phyloP scores from a whole-genome alignment of 2,329 filamentous ascomycete species.

The Fusarium ramigenum region DNA sequence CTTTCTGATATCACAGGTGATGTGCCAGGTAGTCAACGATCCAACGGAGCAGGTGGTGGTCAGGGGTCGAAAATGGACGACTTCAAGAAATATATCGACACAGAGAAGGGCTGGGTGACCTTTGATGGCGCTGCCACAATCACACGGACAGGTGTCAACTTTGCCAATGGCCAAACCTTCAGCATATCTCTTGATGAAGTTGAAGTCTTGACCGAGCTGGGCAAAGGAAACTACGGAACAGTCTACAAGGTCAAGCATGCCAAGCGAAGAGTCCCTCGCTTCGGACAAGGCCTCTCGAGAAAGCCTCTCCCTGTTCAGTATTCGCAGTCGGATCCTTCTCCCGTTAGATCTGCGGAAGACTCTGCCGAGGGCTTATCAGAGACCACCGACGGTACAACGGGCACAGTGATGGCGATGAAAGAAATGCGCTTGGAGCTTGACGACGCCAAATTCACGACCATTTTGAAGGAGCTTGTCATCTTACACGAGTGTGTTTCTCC shows the following conservation, averaged over 20 bases:
- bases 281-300: constrained; percentile 66
- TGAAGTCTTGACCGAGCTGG: constrained; percentile 89
- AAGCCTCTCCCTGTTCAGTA: constrained; percentile 53
- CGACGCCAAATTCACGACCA: constrained; percentile 95
- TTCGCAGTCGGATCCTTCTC: constrained; percentile 49
- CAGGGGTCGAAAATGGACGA: constrained; percentile 64
- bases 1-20: constrained; percentile 53
- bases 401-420: constrained; percentile 98
- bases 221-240: constrained; percentile 98
- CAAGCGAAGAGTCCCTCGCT: constrained; percentile 67
- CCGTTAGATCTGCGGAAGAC: constrained; percentile 43
- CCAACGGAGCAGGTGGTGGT: constrained; percentile 47
- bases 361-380: constrained; percentile 45
- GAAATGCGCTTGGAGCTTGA: constrained; percentile 96
- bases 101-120: constrained; percentile 87
- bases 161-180: constrained; percentile 88
- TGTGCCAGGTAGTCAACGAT: constrained; percentile 24
- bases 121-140: constrained; percentile 95
- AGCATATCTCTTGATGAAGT: constrained; percentile 96
- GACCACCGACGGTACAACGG: constrained; percentile 61
- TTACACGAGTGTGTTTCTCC: constrained; percentile 94
- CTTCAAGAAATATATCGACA: constrained; percentile 84
- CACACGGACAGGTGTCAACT: constrained; percentile 89
- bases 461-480: constrained; percentile 97
- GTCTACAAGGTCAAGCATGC: constrained; percentile 96